Evolutionary conservation across 169 alveolate species (phyloP).

Genomic region (Plasmodium reichenowi): DNA sequence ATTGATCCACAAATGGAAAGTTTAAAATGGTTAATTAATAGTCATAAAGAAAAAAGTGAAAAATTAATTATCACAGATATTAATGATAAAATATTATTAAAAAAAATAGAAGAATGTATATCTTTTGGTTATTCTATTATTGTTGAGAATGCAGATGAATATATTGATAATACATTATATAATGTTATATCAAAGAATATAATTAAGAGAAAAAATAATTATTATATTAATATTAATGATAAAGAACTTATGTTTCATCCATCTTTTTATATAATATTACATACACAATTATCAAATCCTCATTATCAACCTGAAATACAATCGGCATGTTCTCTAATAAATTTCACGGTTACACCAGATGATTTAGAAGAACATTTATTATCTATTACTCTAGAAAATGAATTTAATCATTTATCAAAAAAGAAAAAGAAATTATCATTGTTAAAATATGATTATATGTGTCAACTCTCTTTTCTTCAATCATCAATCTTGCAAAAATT

Average conservation of each 20-base stretch:
- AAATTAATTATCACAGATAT: slow-evolving; percentile 86
- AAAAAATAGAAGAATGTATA: slow-evolving; percentile 89
- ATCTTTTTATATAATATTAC: slow-evolving; percentile 92
- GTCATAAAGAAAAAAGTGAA: slow-evolving; percentile 91
- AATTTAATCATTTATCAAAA: slow-evolving; percentile 94
- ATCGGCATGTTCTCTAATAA: slow-evolving; percentile 95
- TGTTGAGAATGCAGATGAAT: slow-evolving; percentile 95
- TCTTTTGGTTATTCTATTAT: slow-evolving; percentile 92
- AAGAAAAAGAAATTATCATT: slow-evolving; percentile 93
- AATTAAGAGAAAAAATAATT: slow-evolving; percentile 92
- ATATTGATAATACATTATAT: slow-evolving; percentile 94
- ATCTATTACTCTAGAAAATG: slow-evolving; percentile 94
- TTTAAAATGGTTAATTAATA: slow-evolving; percentile 95
- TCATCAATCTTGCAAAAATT: slow-evolving; percentile 91
- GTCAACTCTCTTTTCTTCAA: slow-evolving; percentile 94
- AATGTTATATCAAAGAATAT: slow-evolving; percentile 95
- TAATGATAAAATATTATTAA: slow-evolving; percentile 82
- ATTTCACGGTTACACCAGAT: slow-evolving; percentile 94
- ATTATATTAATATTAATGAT: slow-evolving; percentile 92
- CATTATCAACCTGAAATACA: slow-evolving; percentile 97
- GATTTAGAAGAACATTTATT: slow-evolving; percentile 97
- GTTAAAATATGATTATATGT: slow-evolving; percentile 95
- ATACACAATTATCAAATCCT: slow-evolving; percentile 95
- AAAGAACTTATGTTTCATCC: slow-evolving; percentile 91
- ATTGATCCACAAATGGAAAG: slow-evolving; percentile 98